phyloP scores from a whole-genome alignment of 306 rosid genomes.

The Crotalaria pallida region DNA sequence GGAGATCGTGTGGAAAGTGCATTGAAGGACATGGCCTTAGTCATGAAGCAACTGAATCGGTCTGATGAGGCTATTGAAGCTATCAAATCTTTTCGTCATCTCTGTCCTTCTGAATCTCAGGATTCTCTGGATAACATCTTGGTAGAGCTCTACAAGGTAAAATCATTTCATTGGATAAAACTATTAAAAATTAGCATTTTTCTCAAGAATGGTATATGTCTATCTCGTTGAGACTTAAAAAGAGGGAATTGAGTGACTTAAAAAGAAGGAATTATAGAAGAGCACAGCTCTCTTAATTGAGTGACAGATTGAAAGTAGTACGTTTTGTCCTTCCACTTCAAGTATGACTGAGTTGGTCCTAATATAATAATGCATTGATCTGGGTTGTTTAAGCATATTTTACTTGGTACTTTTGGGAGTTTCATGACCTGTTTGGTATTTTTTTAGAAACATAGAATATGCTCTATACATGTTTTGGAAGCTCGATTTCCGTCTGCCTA shows the following conservation, averaged over 20 bases:
- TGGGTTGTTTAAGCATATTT: no score
- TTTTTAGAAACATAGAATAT: no score
- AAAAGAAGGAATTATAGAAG: not conserved
- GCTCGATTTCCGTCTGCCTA: no score
- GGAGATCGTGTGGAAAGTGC: constrained; percentile 97
- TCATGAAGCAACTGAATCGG: constrained; percentile 82
- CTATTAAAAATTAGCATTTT: not conserved
- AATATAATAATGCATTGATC: no score
- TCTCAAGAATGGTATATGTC: not conserved
- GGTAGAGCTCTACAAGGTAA: constrained; percentile 84
- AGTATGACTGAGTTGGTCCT: no score
- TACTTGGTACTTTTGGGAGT: no score
- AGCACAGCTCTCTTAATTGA: not conserved
- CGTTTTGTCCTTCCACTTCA: no score
- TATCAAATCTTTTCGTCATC: constrained; percentile 84
- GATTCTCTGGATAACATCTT: constrained; percentile 88
- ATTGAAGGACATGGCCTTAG: constrained; percentile 91
- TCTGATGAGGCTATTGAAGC: constrained; percentile 93
- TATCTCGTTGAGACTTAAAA: no score
- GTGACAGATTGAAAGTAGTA: no score
- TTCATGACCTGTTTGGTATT: no score
- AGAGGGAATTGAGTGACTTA: no score
- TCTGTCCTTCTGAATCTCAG: constrained; percentile 72
- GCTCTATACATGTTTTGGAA: no score
- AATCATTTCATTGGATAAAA: not conserved